Evolutionary conservation across 129 eudicot genomes (phyloP).

Genomic region (sunflower (Helianthus annuus)): HanXRQr2.0-SUNRISE NC_035435.2:155966636-155967135

Average conservation of each 20-base stretch:
- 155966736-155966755: constrained; percentile 93
- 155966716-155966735: constrained; percentile 92
- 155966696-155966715: constrained; percentile 48
- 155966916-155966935: neutral
- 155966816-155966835: constrained; percentile 93
- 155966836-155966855: constrained; percentile 64
- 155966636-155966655: neutral
- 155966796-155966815: constrained; percentile 77
- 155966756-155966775: constrained; percentile 86
- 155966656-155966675: neutral
- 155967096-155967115: neutral
- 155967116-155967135: neutral
- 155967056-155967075: neutral
- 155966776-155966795: constrained; percentile 80
- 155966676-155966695: neutral
- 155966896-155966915: neutral
- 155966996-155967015: neutral
- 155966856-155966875: constrained; percentile 15
- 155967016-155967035: neutral
- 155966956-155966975: no score
- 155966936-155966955: neutral
- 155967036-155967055: constrained; percentile 9
- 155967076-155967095: neutral
- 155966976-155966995: neutral
- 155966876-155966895: neutral